Conservation (phyloP, 805 yeast genomes). For the Ogataea salicorniae region DNA sequence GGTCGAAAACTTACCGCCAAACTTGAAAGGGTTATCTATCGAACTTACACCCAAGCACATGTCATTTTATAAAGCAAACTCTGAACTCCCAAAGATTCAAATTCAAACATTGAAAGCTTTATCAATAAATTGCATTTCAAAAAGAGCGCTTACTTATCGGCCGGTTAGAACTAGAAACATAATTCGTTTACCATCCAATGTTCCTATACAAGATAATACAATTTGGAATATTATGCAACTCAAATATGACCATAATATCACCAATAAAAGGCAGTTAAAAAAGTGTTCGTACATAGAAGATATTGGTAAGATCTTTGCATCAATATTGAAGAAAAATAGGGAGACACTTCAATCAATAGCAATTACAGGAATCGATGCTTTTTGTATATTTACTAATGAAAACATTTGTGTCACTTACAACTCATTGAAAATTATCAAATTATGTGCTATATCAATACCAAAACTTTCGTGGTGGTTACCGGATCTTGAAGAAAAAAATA, state of each 20-base stretch:
- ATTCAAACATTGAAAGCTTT: background rate
- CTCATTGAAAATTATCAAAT: constrained; percentile 10
- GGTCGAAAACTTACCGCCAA: constrained; percentile 10
- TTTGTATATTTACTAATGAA: constrained; percentile 10
- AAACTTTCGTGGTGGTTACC: constrained; percentile 23
- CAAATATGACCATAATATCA: no score
- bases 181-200: background rate
- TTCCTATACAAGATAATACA: background rate
- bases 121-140: background rate
- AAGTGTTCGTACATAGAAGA: no score
- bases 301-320: constrained; percentile 13
- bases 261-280: background rate
- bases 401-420: constrained; percentile 4
- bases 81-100: background rate
- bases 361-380: constrained; percentile 21
- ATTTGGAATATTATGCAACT: background rate
- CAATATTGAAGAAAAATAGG: constrained; percentile 7
- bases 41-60: background rate
- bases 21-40: constrained; percentile 13
- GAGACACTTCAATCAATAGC: constrained; percentile 15
- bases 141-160: background rate
- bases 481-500: constrained; percentile 13
- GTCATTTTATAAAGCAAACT: constrained; percentile 1
- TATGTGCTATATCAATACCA: constrained; percentile 20
- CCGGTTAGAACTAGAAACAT: background rate